Base-by-base conservation (phyloP, 768 basidiomycete species). In the Pulveroboletus ravenelii region DNA sequence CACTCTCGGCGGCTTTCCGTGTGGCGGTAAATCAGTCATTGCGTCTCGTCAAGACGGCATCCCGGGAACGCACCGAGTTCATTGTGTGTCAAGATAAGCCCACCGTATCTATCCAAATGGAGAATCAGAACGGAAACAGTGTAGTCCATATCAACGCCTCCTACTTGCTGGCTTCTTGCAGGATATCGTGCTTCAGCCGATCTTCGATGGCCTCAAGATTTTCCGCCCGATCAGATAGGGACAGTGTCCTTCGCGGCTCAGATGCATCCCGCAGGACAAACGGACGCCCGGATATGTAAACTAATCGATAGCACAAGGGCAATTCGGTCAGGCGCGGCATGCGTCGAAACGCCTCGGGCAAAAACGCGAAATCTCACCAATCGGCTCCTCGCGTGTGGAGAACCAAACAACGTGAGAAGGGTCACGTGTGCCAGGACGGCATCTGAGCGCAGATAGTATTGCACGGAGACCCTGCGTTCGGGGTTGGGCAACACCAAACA, bases 401-500 rank as follows among this genome's bases (percentile, higher is more conserved):
- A 98, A 92, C 93, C 93, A 99, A 27, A 95, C 85, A 3, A 90
- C 89, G 59, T 83, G 86, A 3, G 85, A 81, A 10, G 84, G 79
- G 53, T 83, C 75, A 3, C 70, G 60, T 30, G 75, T 78, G 47
- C 77, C 80, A 9, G 89, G 89, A 27, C 85, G 73, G 56, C 87
- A 88, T 32, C 85, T 75, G 6, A 99, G 78, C 10, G 93, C 77
- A 18, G 91, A 91, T 5, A 99, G 72, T 44, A 98, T 90, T 3
- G 92, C 93, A 41, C 90, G 78, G 10, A 99, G 75, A 3, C 95
- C 96, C 56, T 92, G 88, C 1, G 89, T 84, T 2, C 94, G 89
- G 12, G 96, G 96, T 64, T 98, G 96, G 2, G 96, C 95, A 6
- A 87, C 91, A 13, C 95, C 96, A 63, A 88, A 98, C 2, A 99